Percentiles rank a stretch among this genome's conserved stretches.
Evolutionary conservation across 2,329 filamentous ascomycete genomes (phyloP).

Genomic region (Ophiostoma montium): DNA sequence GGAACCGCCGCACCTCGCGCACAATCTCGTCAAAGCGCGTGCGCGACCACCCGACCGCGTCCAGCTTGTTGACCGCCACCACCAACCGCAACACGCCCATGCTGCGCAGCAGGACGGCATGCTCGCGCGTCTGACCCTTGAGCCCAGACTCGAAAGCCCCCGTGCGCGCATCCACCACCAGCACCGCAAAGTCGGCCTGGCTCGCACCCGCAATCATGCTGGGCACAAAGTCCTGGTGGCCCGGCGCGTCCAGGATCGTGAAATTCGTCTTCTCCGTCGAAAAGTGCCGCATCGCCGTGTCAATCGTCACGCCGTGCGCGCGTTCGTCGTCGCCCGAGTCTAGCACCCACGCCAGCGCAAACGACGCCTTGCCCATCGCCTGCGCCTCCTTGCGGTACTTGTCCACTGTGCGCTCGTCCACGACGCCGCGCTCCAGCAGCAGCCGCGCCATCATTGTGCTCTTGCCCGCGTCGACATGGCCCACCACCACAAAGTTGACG

Average conservation of each 20-base stretch:
- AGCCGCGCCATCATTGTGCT: constrained; percentile 96
- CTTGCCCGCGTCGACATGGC: constrained; percentile 95
- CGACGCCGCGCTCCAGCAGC: constrained; percentile 72
- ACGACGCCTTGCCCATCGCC: constrained; percentile 84
- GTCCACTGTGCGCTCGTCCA: constrained; percentile 78
- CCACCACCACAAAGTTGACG: constrained; percentile 85
- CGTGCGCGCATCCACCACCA: constrained; percentile 82
- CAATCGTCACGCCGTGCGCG: constrained; percentile 82
- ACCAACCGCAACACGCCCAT: constrained; percentile 82
- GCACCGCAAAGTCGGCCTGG: constrained; percentile 87
- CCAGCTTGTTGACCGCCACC: constrained; percentile 91
- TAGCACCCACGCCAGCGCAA: constrained; percentile 92
- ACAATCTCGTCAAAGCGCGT: constrained; percentile 74
- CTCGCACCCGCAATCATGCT: constrained; percentile 98
- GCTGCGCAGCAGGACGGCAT: constrained; percentile 76
- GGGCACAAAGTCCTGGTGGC: constrained; percentile 89
- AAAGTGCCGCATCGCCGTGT: constrained; percentile 90
- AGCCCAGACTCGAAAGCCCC: constrained; percentile 90
- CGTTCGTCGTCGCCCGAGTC: constrained; percentile 86
- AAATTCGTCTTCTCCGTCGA: constrained; percentile 78
- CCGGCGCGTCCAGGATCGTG: constrained; percentile 89
- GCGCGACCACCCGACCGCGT: constrained; percentile 70
- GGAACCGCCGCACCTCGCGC: constrained; percentile 69
- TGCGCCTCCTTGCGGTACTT: constrained; percentile 81
- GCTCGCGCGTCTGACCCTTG: constrained; percentile 87